Conservation (phyloP, 2,329 filamentous ascomycete genomes). For the Rugonectria rugulosa region DNA sequence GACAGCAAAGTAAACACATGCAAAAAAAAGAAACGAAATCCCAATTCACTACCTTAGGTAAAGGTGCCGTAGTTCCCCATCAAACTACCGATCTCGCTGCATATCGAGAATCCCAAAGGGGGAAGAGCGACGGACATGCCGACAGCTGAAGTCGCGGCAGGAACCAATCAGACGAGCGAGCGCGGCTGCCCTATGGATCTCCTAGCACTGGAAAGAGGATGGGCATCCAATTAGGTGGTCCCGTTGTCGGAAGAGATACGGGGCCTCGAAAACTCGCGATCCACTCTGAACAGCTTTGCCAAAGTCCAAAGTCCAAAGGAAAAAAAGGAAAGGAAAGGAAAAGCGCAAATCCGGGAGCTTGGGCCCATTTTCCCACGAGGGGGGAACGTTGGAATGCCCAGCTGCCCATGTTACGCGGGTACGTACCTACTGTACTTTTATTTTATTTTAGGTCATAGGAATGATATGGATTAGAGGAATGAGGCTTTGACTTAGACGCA, state of each 20-base stretch:
- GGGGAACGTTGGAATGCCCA: not conserved
- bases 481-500: too few relatives aligned
- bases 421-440: too few relatives aligned
- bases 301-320: too few relatives aligned
- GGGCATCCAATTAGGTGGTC: conserved; percentile 1
- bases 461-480: too few relatives aligned
- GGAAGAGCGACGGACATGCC: conserved; percentile 38
- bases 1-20: not conserved
- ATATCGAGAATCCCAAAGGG: conserved; percentile 30
- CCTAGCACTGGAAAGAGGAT: conserved; percentile 4
- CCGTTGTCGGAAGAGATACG: not conserved
- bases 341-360: conserved; percentile 24
- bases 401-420: not conserved
- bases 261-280: too few relatives aligned
- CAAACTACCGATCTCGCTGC: conserved; percentile 27
- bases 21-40: not conserved
- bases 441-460: too few relatives aligned
- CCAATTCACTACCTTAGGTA: not conserved
- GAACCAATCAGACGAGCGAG: conserved; percentile 25
- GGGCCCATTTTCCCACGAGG: conserved; percentile 15
- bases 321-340: too few relatives aligned
- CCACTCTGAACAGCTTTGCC: too few relatives aligned
- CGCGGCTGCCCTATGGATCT: conserved; percentile 3
- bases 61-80: conserved; percentile 35
- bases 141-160: conserved; percentile 36